Evolutionary conservation across 495 filamentous ascomycete species (phyloP), one percentile per base, ranked within the genome.

Genomic region (Aspergillus baeticus): DNA sequence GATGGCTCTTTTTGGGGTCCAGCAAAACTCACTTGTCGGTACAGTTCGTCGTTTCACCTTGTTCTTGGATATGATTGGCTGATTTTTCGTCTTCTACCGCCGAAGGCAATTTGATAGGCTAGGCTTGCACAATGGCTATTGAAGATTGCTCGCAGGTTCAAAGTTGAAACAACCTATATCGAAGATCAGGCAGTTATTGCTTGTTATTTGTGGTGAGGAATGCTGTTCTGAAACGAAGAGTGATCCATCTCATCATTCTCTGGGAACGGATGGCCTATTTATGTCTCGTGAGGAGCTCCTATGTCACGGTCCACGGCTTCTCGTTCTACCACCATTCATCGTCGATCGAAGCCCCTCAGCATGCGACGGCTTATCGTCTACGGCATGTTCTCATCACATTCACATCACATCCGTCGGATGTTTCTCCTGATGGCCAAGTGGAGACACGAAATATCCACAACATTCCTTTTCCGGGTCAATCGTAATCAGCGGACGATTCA

Each of bases 251-350:
- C 46, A 51, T 58, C 47, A 60, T 61, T 51, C 48, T 59, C 55
- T 61, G 64, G 73, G 73, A 69, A 54, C 55, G 54, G 48, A 59
- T 60, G 61, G 67, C 47, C 62, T 78, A 78, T 78, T 78, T 78
- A 78, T 78, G 73, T 73, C 72, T 70, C 50, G 67, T 61, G 58
- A 62, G 57, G 67, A 57, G 56, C 63, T 65, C 59, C 55, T 52
- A 71, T 68, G 58, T 59, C 58, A 67, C 60, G 39, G 48, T 50
- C 49, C 54, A 53, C 53, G 33, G 34, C 35, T 36, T 65, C 57
- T 54, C 26, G 42, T 63, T 53, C 64, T 57, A 58, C 58, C 54
- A 55, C 63, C 62, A 65, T 60, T 54, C 57, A 60, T 52, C 63
- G 64, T 64, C 66, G 74, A 75, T 76, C 71, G 65, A 69, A 60